Evolutionary conservation across 1,284 basidiomycete genomes (phyloP), one percentile per base, ranked within the genome.

Genomic region (Volvariella volvacea): DNA sequence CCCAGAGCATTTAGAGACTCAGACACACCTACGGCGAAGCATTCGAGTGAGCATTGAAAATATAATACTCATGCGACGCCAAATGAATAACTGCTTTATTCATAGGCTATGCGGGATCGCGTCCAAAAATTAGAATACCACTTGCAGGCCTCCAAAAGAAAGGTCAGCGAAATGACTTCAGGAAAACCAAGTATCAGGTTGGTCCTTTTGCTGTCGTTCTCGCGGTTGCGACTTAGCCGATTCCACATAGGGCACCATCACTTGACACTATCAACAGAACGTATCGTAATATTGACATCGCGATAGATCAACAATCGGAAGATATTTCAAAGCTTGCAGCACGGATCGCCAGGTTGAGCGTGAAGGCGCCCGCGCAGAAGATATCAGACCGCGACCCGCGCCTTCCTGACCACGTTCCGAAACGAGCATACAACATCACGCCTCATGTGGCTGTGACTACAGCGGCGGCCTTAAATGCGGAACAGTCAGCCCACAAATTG

Each of bases 1-100:
- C 4, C 91, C 92, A 0, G 92, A 94, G 55, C 83, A 90, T 55
- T 67, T 81, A n/a, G 91, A 93, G 59, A 83, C 80, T 2, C 92
- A 92, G 57, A 77, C 70, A 9, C 80, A 83, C 44, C 64, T 94
- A 21, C 75, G 90, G 34, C 77, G 80, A 45, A 71, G 74, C 45
- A 80, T 88, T 31, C 69, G 80, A 53, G 88, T 86, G 52, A 37
- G 77, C 6, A 6, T 64, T 4, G 19, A 21, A 22, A 19, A 43
- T 36, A 39, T 19, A 40, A 14, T n/a, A n/a, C 25, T 43, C 36
- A 19, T 8, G 16, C 30, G 9, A 10, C 20, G 34, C 38, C 21
- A 14, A 21, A 43, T 46, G 22, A 42, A 57, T 45, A 37, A 49
- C 32, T 41, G 16, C n/a, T 20, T 8, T 41, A 21, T 42, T 20